Percentiles rank a stretch among this genome's conserved stretches.
These are phyloP conservation scores for Brassica nigra DNA, from an alignment of 345 rosid genomes.

Conservation along the genomic window DNA sequence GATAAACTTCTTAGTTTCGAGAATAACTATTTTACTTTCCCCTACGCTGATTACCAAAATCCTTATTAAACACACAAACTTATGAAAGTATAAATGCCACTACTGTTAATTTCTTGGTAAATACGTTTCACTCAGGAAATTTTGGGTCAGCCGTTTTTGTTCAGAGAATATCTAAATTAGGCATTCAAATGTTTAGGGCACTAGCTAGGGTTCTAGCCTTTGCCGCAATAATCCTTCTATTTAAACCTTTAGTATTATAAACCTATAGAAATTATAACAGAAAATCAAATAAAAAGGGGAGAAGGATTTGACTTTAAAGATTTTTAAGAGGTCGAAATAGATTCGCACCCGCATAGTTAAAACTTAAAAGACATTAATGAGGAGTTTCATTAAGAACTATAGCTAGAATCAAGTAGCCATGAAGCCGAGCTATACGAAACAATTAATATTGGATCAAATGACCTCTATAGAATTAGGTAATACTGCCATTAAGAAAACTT, in stretches of 20 bases:
- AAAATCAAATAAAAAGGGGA: background rate
- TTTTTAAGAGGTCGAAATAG: background rate
- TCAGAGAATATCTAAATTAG: too few species aligned
- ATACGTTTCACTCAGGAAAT: background rate
- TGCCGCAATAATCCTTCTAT: too few species aligned
- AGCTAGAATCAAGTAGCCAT: slow-evolving; percentile 8
- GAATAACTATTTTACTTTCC: background rate
- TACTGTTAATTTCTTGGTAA: background rate
- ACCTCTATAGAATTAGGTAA: background rate
- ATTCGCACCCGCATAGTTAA: background rate
- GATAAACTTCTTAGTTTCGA: background rate
- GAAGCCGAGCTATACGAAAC: background rate
- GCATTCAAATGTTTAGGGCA: too few species aligned
- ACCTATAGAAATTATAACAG: too few species aligned
- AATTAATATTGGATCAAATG: background rate
- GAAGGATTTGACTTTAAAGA: background rate
- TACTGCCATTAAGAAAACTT: background rate
- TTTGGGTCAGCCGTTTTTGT: too few species aligned
- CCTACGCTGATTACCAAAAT: background rate
- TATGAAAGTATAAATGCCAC: background rate
- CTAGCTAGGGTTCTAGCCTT: too few species aligned
- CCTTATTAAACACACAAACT: background rate
- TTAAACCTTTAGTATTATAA: too few species aligned
- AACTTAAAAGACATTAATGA: background rate
- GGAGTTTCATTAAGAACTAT: background rate